A percentile compares a stretch with the other conserved stretches of the same genome.
Conservation (phyloP, 495 filamentous ascomycete genomes). For the Penicillium crystallinum region DNA sequence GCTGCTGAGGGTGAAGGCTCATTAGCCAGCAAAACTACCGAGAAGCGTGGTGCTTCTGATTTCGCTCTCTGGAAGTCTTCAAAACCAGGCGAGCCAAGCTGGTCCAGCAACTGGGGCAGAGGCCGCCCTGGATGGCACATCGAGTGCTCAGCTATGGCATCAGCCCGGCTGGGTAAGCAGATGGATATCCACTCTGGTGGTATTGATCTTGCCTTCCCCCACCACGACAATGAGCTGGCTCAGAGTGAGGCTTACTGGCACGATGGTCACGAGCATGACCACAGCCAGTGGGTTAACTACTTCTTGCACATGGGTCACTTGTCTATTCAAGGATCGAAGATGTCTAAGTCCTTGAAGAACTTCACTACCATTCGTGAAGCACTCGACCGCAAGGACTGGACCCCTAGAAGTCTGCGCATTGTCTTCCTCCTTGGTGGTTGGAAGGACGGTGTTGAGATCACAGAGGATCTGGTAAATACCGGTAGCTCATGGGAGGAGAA, state of each 20-base stretch:
- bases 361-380: slow-evolving; percentile 93
- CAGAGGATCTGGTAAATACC: slow-evolving; percentile 67
- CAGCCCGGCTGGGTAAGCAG: slow-evolving; percentile 68
- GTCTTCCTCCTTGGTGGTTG: slow-evolving; percentile 84
- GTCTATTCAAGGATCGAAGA: slow-evolving; percentile 84
- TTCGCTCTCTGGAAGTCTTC: slow-evolving; percentile 95
- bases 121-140: slow-evolving; percentile 97
- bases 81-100: slow-evolving; percentile 87
- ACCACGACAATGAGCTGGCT: slow-evolving; percentile 94
- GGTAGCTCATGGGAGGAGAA: slow-evolving; percentile 76
- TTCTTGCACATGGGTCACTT: slow-evolving; percentile 96
- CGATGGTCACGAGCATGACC: slow-evolving; percentile 16
- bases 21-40: slow-evolving; percentile 59
- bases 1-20: slow-evolving; percentile 89
- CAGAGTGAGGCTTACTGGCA: slow-evolving; percentile 87
- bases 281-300: slow-evolving; percentile 86
- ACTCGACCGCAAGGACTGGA: slow-evolving; percentile 69
- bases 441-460: slow-evolving; percentile 90
- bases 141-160: slow-evolving; percentile 96
- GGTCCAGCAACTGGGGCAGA: slow-evolving; percentile 79
- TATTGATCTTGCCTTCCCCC: slow-evolving; percentile 88
- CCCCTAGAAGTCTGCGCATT: slow-evolving; percentile 72
- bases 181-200: slow-evolving; percentile 95
- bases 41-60: slow-evolving; percentile 69
- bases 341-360: slow-evolving; percentile 94